These are phyloP conservation scores for Aspergillus tubingensis DNA, from an alignment of 2,329 filamentous ascomycete species.

Conservation along the genomic window DNA sequence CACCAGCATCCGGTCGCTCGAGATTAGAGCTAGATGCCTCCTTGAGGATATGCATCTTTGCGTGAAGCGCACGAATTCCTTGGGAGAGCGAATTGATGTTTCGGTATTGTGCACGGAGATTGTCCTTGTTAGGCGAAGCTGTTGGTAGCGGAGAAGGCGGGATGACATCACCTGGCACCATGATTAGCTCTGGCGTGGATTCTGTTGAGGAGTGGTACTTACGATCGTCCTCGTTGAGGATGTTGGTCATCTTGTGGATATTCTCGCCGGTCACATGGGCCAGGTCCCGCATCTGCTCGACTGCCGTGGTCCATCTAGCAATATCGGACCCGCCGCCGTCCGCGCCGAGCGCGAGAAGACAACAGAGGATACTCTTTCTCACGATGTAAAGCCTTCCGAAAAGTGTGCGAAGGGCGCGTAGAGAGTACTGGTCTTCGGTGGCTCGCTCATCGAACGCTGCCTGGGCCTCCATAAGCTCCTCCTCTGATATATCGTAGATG, in stretches of 20 bases:
- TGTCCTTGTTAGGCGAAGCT: slow-evolving; percentile 75
- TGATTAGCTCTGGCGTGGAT: slow-evolving; percentile 16
- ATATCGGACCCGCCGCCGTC: slow-evolving; percentile 77
- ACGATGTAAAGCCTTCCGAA: slow-evolving; percentile 78
- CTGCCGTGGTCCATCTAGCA: slow-evolving; percentile 73
- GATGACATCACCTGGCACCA: slow-evolving; percentile 41
- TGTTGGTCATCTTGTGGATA: slow-evolving; percentile 65
- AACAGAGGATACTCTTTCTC: slow-evolving; percentile 83
- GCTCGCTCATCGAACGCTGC: slow-evolving; percentile 64
- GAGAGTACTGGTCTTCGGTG: slow-evolving; percentile 73
- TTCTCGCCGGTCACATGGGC: slow-evolving; percentile 63
- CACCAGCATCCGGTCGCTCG: slow-evolving; percentile 68
- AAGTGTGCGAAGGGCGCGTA: slow-evolving; percentile 77
- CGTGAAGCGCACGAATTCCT: slow-evolving; percentile 87
- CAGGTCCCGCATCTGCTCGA: slow-evolving; percentile 71
- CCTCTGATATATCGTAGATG: slow-evolving; percentile 76
- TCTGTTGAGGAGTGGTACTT: slow-evolving; percentile 38
- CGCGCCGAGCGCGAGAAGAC: slow-evolving; percentile 82
- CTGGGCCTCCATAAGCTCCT: slow-evolving; percentile 71
- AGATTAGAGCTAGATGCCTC: slow-evolving; percentile 83
- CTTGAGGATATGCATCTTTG: slow-evolving; percentile 86
- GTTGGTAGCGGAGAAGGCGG: slow-evolving; percentile 61
- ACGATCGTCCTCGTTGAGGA: slow-evolving; percentile 80
- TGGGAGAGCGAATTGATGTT: slow-evolving; percentile 87
- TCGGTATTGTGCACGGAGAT: slow-evolving; percentile 81